These are phyloP conservation scores for Trifolium dubium DNA, from an alignment of 306 rosid species.

Conservation along the genomic window DNA sequence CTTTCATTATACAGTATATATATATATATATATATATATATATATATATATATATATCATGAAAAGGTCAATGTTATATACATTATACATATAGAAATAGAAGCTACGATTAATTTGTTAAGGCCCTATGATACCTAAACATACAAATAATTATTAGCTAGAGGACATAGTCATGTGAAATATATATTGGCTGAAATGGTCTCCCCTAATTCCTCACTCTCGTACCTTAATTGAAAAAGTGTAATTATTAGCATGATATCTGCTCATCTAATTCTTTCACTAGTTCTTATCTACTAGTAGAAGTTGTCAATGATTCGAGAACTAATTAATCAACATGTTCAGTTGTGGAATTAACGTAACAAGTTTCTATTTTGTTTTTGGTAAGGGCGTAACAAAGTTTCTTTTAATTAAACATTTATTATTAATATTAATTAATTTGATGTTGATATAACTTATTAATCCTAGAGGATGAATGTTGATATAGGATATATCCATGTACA, in stretches of 20 bases:
- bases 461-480: too few species aligned
- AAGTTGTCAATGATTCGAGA: slow-evolving; percentile 42
- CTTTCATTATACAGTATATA: not conserved
- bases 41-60: too few species aligned
- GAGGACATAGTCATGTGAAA: not conserved
- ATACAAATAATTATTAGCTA: not conserved
- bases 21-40: too few species aligned
- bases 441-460: not conserved
- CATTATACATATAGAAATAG: not conserved
- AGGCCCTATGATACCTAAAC: not conserved
- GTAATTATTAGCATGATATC: not conserved
- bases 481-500: too few species aligned
- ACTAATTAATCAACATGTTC: slow-evolving; percentile 41
- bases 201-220: not conserved
- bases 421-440: slow-evolving; percentile 10
- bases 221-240: not conserved
- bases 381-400: too few species aligned
- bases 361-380: slow-evolving; percentile 24
- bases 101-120: not conserved
- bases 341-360: slow-evolving; percentile 7
- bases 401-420: slow-evolving; percentile 32
- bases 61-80: not conserved
- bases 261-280: not conserved
- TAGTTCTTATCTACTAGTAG: not conserved
- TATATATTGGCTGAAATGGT: not conserved